Evolutionary conservation across 2,329 filamentous ascomycete genomes (phyloP).

Genomic region (Biscogniauxia sp.): DNA sequence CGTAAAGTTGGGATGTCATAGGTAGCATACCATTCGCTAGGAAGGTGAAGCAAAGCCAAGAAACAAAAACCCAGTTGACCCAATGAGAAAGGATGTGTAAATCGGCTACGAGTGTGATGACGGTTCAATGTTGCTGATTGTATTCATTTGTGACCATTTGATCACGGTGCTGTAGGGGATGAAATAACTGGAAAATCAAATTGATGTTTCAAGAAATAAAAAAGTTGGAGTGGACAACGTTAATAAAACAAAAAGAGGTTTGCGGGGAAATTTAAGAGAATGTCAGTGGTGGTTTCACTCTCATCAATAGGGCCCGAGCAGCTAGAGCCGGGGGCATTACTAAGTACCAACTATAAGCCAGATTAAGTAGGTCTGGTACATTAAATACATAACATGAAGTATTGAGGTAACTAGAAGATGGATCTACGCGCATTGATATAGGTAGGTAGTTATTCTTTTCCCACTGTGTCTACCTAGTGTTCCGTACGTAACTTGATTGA

Average conservation of each 20-base stretch:
- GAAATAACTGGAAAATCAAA: neutral
- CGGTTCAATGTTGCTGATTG: neutral
- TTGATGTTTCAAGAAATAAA: neutral
- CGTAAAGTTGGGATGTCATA: slow-evolving; percentile 1
- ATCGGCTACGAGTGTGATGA: neutral
- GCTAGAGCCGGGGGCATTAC: no score
- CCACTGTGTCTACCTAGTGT: no score
- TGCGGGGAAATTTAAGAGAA: neutral
- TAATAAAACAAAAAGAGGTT: neutral
- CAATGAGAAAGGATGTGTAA: neutral
- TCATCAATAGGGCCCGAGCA: neutral
- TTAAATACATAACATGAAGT: no score
- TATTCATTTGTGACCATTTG: no score
- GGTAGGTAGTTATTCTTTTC: no score
- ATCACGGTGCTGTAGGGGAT: neutral
- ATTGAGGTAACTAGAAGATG: no score
- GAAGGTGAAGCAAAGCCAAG: slow-evolving; percentile 19
- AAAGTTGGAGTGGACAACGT: neutral
- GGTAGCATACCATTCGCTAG: slow-evolving; percentile 3
- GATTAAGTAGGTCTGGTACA: no score
- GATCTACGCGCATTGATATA: no score
- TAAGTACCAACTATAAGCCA: no score
- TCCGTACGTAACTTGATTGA: no score
- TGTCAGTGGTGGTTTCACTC: neutral
- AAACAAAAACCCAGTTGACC: neutral